Evolutionary conservation across 1,284 basidiomycete genomes (phyloP).

Genomic region (Tilletiopsis washingtonensis): DNA sequence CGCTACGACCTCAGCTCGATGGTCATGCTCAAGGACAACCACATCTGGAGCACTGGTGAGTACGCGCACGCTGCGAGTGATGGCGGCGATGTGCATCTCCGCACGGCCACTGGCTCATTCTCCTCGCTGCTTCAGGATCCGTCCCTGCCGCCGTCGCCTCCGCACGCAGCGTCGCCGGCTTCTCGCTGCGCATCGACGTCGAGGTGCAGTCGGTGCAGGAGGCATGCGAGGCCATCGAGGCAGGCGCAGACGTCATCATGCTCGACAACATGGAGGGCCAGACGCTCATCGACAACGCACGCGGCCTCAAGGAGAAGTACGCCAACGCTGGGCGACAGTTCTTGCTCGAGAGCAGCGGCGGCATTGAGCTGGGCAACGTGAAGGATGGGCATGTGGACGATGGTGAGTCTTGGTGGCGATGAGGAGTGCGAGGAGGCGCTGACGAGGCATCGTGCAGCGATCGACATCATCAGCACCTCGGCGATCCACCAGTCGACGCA

Average conservation of each 20-base stretch:
- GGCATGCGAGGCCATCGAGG: conserved; percentile 88
- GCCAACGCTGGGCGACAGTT: conserved; percentile 20
- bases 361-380: conserved; percentile 39
- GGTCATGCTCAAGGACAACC: conserved; percentile 99
- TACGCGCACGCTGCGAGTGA: conserved; percentile 1
- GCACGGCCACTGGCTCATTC: conserved; percentile 82
- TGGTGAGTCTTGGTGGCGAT: conserved; percentile 6
- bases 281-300: conserved; percentile 29
- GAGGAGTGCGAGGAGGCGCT: neutral
- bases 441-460: conserved; percentile 14
- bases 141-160: conserved; percentile 78
- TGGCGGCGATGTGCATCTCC: conserved; percentile 59
- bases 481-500: conserved; percentile 45
- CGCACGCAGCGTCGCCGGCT: conserved; percentile 82
- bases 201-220: conserved; percentile 83
- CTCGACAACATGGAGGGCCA: conserved; percentile 58
- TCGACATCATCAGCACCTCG: conserved; percentile 43
- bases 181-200: conserved; percentile 85
- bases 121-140: conserved; percentile 84
- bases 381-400: conserved; percentile 31
- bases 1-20: conserved; percentile 94
- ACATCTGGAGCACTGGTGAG: conserved; percentile 89
- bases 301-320: conserved; percentile 14
- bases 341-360: conserved; percentile 40
- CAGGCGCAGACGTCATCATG: conserved; percentile 96